Conservation (phyloP, 495 filamentous ascomycete species). For the Tuber umbilicatum region DNA sequence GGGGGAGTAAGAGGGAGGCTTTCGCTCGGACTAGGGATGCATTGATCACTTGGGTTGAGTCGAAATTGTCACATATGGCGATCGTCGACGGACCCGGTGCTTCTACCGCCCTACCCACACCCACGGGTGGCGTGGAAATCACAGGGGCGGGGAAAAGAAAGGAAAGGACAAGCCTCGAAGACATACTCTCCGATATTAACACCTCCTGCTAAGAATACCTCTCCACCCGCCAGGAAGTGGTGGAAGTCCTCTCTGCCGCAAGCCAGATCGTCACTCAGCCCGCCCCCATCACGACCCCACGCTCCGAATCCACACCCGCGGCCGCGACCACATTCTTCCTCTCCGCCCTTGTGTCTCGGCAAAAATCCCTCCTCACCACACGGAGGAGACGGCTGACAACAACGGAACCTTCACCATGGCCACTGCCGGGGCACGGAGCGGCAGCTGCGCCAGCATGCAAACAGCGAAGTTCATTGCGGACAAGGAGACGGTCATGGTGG, state of each 20-base stretch:
- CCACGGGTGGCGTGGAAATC: constrained; percentile 16
- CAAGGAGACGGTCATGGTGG: not conserved
- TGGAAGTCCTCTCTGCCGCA: no score
- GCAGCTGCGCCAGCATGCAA: not conserved
- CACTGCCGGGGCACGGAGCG: not conserved
- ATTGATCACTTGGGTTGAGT: no score
- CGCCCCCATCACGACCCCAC: no score
- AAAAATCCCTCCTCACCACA: constrained; percentile 13
- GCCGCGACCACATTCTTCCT: constrained; percentile 33
- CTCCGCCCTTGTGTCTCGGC: constrained; percentile 15
- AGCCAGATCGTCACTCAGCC: no score
- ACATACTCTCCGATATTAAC: no score
- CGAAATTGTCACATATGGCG: no score
- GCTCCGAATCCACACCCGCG: no score
- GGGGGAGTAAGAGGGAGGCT: no score
- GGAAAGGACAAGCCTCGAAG: no score
- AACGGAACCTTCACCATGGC: constrained; percentile 10
- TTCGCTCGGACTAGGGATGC: no score
- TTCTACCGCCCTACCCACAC: not conserved
- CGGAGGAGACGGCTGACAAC: constrained; percentile 18
- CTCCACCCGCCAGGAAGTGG: constrained; percentile 25
- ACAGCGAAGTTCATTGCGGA: not conserved
- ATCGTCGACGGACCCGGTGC: no score
- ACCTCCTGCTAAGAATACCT: constrained; percentile 30
- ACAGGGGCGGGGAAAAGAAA: not conserved